Percentiles rank a stretch among this genome's conserved stretches.
Evolutionary conservation across 2,329 filamentous ascomycete genomes (phyloP).

Genomic region (Fusarium caatingaense): DNA sequence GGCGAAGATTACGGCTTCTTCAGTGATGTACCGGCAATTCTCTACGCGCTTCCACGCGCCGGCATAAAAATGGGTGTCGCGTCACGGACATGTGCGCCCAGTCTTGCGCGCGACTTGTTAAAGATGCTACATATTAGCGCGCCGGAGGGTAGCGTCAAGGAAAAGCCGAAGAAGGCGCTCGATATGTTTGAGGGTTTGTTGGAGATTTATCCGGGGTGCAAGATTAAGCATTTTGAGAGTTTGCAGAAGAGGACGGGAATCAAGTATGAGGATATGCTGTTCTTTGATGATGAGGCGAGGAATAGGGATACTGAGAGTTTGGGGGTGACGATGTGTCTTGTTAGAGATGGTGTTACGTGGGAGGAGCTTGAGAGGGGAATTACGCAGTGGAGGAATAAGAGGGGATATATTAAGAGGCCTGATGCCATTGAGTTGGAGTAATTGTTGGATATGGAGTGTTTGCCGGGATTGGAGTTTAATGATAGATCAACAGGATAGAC

Average conservation of each 20-base stretch:
- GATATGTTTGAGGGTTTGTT: slow-evolving; percentile 70
- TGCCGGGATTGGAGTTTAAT: neutral
- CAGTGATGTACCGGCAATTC: slow-evolving; percentile 72
- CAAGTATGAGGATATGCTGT: slow-evolving; percentile 85
- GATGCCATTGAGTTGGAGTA: slow-evolving; percentile 18
- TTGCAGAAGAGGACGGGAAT: slow-evolving; percentile 78
- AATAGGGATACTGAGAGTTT: slow-evolving; percentile 84
- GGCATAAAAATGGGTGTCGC: slow-evolving; percentile 75
- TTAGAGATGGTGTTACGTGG: slow-evolving; percentile 81
- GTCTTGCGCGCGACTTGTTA: slow-evolving; percentile 83
- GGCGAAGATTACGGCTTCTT: slow-evolving; percentile 80
- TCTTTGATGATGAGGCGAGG: slow-evolving; percentile 92
- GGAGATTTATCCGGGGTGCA: slow-evolving; percentile 80
- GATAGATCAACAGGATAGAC: neutral
- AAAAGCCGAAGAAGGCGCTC: slow-evolving; percentile 60
- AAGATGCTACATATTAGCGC: slow-evolving; percentile 71
- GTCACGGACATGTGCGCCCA: slow-evolving; percentile 82
- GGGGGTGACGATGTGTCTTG: slow-evolving; percentile 86
- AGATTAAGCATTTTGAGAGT: slow-evolving; percentile 85
- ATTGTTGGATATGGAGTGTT: neutral
- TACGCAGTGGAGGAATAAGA: slow-evolving; percentile 80
- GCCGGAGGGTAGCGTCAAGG: slow-evolving; percentile 31
- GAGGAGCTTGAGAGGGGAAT: slow-evolving; percentile 84
- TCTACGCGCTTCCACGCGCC: slow-evolving; percentile 65
- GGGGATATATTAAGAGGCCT: slow-evolving; percentile 56